Percentiles rank a stretch among this genome's conserved stretches.
These are phyloP conservation scores for Phyllachora maydis DNA, from an alignment of 2,329 filamentous ascomycete species.

Conservation along the genomic window DNA sequence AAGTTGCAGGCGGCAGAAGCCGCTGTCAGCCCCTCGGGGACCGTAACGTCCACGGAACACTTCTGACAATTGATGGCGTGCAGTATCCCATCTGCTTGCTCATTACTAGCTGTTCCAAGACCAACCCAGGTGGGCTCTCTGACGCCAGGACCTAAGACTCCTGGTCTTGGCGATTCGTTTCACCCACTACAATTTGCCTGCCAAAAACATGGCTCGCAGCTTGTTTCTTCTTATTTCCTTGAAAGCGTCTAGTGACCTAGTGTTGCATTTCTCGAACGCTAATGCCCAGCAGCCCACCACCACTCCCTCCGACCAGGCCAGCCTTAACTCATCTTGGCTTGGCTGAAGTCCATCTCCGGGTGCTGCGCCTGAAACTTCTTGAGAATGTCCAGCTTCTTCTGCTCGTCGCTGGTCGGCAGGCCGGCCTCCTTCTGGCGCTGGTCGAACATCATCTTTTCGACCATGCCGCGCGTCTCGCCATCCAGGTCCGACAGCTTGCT, in stretches of 20 bases:
- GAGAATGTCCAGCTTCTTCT: conserved; percentile 84
- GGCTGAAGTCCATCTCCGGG: conserved; percentile 52
- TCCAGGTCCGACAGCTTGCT: conserved; percentile 84
- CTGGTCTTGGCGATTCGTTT: conserved; percentile 41
- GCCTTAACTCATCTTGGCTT: conserved; percentile 39
- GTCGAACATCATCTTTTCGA: conserved; percentile 99
- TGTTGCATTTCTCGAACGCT: neutral
- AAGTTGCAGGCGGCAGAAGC: too few relatives aligned
- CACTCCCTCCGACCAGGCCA: neutral
- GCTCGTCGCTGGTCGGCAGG: conserved; percentile 75
- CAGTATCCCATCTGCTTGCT: conserved; percentile 31
- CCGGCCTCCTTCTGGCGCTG: conserved; percentile 92
- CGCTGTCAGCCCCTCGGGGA: too few relatives aligned
- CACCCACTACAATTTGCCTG: conserved; percentile 37
- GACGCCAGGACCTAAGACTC: conserved; percentile 24
- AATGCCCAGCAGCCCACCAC: neutral
- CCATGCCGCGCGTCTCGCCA: conserved; percentile 87
- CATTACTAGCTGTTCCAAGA: conserved; percentile 37
- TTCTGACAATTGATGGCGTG: conserved; percentile 33
- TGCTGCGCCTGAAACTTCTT: conserved; percentile 78
- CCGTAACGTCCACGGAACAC: too few relatives aligned
- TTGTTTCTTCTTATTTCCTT: conserved; percentile 1
- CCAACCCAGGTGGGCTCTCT: conserved; percentile 31
- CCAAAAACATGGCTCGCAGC: too few relatives aligned
- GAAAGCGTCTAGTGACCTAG: neutral